Evolutionary conservation across 257 asterid species (phyloP).

Genomic region (Orobanche coerulescens): DNA sequence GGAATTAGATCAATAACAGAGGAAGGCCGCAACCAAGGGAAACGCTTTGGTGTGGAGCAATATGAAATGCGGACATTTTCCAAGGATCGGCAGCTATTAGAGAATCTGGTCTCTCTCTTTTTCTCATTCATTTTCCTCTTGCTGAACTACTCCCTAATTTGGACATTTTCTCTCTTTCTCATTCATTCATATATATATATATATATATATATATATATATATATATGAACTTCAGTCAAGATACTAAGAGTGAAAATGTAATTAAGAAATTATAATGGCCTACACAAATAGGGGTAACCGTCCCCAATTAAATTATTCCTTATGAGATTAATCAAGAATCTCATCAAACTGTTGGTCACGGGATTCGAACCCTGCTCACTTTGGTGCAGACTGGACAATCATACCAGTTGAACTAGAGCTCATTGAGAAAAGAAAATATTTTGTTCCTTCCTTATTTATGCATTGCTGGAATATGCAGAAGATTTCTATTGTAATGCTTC

Average conservation of each 20-base stretch:
- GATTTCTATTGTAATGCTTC: constrained; percentile 1
- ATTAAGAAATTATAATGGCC: too few relatives aligned
- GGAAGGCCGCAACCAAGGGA: constrained; percentile 98
- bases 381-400: too few relatives aligned
- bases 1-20: constrained; percentile 88
- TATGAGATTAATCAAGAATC: too few relatives aligned
- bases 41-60: constrained; percentile 95
- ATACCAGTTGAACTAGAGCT: too few relatives aligned
- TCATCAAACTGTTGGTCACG: too few relatives aligned
- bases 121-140: neutral
- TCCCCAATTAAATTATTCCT: too few relatives aligned
- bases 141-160: neutral
- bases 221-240: too few relatives aligned
- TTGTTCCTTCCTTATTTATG: neutral
- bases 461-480: neutral
- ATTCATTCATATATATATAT: too few relatives aligned
- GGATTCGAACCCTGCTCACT: too few relatives aligned
- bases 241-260: too few relatives aligned
- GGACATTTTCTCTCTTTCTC: neutral
- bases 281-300: too few relatives aligned
- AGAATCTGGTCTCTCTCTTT: constrained; percentile 57
- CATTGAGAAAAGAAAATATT: neutral
- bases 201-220: too few relatives aligned
- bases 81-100: constrained; percentile 57
- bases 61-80: constrained; percentile 94